Evolutionary conservation across 176 grass and related monocot genomes (phyloP).

Genomic region (Oryza glaberrima): DNA sequence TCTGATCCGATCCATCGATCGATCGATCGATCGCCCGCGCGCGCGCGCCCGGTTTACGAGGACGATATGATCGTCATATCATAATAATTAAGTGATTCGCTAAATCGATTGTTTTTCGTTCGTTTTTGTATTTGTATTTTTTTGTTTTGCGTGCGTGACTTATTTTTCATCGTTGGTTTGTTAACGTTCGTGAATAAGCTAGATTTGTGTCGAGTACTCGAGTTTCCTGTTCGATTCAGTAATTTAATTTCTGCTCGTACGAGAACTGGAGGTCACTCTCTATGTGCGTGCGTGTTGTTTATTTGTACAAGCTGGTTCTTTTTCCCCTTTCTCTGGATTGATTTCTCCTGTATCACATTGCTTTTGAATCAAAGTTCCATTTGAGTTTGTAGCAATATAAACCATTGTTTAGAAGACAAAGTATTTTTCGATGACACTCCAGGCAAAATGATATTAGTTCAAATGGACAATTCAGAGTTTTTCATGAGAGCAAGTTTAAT

Average conservation of each 20-base stretch:
- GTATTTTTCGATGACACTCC: not conserved
- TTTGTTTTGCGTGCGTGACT: not conserved
- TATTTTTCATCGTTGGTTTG: not conserved
- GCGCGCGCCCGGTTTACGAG: not conserved
- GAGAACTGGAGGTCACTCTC: not conserved
- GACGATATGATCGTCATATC: not conserved
- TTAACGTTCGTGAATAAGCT: not conserved
- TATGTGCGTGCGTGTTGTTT: not conserved
- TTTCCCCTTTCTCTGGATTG: not conserved
- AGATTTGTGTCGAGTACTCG: not conserved
- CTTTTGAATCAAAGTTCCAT: not conserved
- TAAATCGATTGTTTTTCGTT: not conserved
- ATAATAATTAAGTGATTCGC: not conserved
- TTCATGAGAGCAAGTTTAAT: too few relatives aligned
- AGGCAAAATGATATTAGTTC: not conserved
- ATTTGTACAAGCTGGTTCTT: not conserved
- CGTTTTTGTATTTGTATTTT: too few relatives aligned
- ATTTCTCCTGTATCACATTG: not conserved
- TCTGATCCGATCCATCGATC: too few relatives aligned
- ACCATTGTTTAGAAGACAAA: not conserved
- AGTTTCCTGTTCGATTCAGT: constrained; percentile 31
- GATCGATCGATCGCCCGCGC: not conserved
- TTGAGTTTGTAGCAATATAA: not conserved
- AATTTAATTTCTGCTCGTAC: constrained; percentile 9
- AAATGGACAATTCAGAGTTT: not conserved